Conservation (phyloP, 768 basidiomycete species). For the Tricholoma sp. region DNA sequence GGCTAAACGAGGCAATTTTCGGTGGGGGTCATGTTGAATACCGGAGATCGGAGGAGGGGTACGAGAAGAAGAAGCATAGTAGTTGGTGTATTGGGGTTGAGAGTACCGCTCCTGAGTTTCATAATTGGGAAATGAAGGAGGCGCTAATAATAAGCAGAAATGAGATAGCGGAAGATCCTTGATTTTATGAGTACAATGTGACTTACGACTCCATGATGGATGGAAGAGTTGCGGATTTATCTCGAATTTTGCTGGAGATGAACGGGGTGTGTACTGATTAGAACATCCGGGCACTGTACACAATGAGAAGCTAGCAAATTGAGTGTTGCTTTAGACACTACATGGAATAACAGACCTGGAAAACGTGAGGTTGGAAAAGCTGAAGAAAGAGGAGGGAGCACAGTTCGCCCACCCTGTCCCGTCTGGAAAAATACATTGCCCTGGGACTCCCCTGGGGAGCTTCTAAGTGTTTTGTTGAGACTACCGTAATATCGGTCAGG, state of each 20-base stretch:
- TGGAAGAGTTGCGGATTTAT: slow-evolving; percentile 46
- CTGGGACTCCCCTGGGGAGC: slow-evolving; percentile 64
- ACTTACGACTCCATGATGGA: slow-evolving; percentile 40
- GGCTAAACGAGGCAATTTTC: slow-evolving; percentile 56
- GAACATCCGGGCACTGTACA: slow-evolving; percentile 56
- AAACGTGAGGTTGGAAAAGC: slow-evolving; percentile 85
- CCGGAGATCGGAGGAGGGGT: slow-evolving; percentile 40
- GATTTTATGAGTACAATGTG: slow-evolving; percentile 4
- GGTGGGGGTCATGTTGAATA: slow-evolving; percentile 41
- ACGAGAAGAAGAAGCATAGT: slow-evolving; percentile 31
- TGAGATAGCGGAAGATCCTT: slow-evolving; percentile 27
- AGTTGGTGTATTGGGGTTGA: slow-evolving; percentile 40
- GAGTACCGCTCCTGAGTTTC: slow-evolving; percentile 57
- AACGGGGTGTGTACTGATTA: slow-evolving; percentile 54
- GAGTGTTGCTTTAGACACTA: slow-evolving; percentile 50
- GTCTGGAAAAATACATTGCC: slow-evolving; percentile 60
- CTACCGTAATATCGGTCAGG: slow-evolving; percentile 68
- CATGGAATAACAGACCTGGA: slow-evolving; percentile 75
- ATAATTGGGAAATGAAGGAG: slow-evolving; percentile 46
- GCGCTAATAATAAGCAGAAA: slow-evolving; percentile 34
- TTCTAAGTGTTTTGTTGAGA: slow-evolving; percentile 63
- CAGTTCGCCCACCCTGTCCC: slow-evolving; percentile 87
- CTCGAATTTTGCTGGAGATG: slow-evolving; percentile 57
- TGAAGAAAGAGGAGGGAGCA: slow-evolving; percentile 81
- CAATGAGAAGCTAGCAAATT: slow-evolving; percentile 43